These are phyloP conservation scores for Eimeria zaria DNA, from an alignment of 169 alveolate genomes.

Conservation along the genomic window DNA sequence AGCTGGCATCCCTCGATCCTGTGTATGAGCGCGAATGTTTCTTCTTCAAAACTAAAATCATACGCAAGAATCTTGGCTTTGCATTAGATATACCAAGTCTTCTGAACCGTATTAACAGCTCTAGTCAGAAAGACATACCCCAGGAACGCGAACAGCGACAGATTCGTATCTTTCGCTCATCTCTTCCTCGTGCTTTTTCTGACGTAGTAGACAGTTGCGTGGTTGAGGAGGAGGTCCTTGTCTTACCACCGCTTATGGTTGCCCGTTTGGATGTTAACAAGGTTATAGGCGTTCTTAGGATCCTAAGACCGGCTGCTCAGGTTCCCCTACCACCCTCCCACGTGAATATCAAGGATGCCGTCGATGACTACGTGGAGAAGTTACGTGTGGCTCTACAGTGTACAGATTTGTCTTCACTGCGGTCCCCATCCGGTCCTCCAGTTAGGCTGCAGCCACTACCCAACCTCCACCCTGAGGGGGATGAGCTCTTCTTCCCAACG, in stretches of 20 bases:
- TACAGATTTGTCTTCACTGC: slow-evolving; percentile 14
- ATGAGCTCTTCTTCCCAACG: slow-evolving; percentile 59
- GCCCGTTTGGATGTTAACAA: slow-evolving; percentile 24
- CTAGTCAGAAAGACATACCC: not conserved
- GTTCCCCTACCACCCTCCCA: not conserved
- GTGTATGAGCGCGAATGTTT: slow-evolving; percentile 11
- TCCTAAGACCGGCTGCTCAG: not conserved
- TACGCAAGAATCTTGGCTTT: not conserved
- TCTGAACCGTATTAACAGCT: not conserved
- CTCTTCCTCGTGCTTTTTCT: slow-evolving; percentile 76
- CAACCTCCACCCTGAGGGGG: not conserved
- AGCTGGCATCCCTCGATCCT: slow-evolving; percentile 31
- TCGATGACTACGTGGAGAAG: not conserved
- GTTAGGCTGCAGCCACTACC: slow-evolving; percentile 9
- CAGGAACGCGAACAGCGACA: not conserved
- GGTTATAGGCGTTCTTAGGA: not conserved
- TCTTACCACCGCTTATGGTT: slow-evolving; percentile 33
- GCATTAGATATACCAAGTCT: not conserved
- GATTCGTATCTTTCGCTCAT: not conserved
- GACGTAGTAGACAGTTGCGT: slow-evolving; percentile 47
- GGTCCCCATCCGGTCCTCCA: not conserved
- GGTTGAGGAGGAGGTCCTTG: slow-evolving; percentile 79
- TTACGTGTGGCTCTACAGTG: not conserved
- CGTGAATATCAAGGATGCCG: not conserved
- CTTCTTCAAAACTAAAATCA: slow-evolving; percentile 36